phyloP scores from a whole-genome alignment of 1,284 basidiomycete genomes.

The Cystobasidium sp. region DNA sequence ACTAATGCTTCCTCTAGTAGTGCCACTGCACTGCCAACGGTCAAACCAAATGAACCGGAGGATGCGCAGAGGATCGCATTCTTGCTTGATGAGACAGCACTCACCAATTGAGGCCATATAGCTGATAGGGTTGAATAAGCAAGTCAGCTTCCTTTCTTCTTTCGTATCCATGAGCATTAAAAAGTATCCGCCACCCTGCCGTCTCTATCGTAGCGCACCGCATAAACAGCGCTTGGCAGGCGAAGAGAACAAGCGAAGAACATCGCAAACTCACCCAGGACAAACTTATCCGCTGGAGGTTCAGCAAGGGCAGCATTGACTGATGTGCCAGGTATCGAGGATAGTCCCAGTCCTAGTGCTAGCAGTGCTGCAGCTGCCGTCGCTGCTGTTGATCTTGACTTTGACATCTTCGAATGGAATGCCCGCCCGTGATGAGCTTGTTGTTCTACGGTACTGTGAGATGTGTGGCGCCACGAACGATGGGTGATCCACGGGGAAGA shows the following conservation, averaged over 20 bases:
- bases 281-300: constrained; percentile 34
- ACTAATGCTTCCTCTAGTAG: no score
- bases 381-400: not conserved
- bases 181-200: not conserved
- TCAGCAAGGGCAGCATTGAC: constrained; percentile 36
- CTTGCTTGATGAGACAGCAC: not conserved
- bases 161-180: not conserved
- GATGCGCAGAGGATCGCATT: no score
- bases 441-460: no score
- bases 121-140: not conserved
- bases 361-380: constrained; percentile 10
- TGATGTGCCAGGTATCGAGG: not conserved
- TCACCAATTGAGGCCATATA: constrained; percentile 16
- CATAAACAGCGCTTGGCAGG: not conserved
- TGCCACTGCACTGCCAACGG: no score
- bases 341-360: constrained; percentile 19
- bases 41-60: no score
- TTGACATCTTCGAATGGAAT: no score
- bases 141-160: not conserved
- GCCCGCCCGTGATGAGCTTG: no score
- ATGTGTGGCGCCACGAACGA: no score
- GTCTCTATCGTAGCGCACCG: not conserved
- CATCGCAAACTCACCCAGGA: constrained; percentile 17
- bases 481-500: no score
- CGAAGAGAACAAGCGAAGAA: not conserved